Evolutionary conservation across 345 rosid genomes (phyloP).

Genomic region (Zanthoxylum bungeanum): DNA sequence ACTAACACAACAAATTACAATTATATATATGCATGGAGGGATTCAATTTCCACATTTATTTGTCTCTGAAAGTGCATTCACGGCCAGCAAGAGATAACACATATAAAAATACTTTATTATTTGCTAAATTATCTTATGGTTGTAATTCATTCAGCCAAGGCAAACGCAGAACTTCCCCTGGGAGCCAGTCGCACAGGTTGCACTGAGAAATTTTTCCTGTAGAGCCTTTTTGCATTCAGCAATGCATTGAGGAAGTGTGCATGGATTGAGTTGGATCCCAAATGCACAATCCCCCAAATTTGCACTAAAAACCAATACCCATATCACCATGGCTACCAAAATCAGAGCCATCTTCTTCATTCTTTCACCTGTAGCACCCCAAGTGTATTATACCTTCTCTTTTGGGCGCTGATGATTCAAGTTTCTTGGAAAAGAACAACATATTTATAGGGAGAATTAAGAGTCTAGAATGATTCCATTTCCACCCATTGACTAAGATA

Average conservation of each 20-base stretch:
- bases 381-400: not conserved
- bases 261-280: slow-evolving; percentile 34
- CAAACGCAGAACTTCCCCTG: slow-evolving; percentile 33
- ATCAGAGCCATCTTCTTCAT: slow-evolving; percentile 2
- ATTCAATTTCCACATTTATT: too few relatives aligned
- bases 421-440: slow-evolving; percentile 3
- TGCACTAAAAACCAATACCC: slow-evolving; percentile 12
- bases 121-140: too few relatives aligned
- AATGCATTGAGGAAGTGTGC: slow-evolving; percentile 28
- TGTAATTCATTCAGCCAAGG: slow-evolving; percentile 19
- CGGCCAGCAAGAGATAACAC: too few relatives aligned
- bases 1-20: too few relatives aligned
- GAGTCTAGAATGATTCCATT: slow-evolving; percentile 2
- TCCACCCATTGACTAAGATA: slow-evolving; percentile 5
- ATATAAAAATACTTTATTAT: too few relatives aligned
- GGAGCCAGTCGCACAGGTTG: slow-evolving; percentile 26
- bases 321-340: not conserved
- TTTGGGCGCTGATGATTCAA: not conserved
- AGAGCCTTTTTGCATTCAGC: slow-evolving; percentile 31
- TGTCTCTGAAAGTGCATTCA: too few relatives aligned
- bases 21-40: too few relatives aligned
- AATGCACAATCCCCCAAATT: slow-evolving; percentile 22
- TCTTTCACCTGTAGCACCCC: not conserved
- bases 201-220: slow-evolving; percentile 30
- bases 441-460: slow-evolving; percentile 20